Evolutionary conservation across 495 filamentous ascomycete species (phyloP).

Genomic region (Xylaria scruposa): DNA sequence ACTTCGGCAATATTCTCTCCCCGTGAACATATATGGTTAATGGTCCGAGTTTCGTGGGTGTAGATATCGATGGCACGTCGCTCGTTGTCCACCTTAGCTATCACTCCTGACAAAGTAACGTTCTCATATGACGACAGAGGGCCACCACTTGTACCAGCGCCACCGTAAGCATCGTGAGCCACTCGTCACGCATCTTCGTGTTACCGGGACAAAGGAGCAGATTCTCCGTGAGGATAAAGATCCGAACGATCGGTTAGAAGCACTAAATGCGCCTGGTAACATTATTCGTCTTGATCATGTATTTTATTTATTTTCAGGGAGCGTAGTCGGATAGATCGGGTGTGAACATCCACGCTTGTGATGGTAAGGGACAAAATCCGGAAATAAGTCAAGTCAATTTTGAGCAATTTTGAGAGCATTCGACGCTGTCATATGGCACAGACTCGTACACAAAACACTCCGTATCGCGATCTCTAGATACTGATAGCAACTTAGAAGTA

Average conservation of each 20-base stretch:
- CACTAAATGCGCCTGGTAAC: conserved; percentile 10
- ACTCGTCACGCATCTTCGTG: conserved; percentile 28
- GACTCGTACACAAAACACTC: too few relatives aligned
- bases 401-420: background rate
- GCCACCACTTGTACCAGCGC: conserved; percentile 31
- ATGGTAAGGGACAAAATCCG: conserved; percentile 18
- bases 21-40: background rate
- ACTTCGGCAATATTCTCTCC: too few relatives aligned
- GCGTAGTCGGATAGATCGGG: conserved; percentile 31
- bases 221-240: conserved; percentile 1
- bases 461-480: too few relatives aligned
- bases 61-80: background rate
- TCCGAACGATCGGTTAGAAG: background rate
- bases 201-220: conserved; percentile 29
- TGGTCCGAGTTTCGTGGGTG: background rate
- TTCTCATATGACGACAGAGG: background rate
- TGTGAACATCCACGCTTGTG: conserved; percentile 16
- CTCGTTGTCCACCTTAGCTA: background rate
- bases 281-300: conserved; percentile 38
- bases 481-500: too few relatives aligned
- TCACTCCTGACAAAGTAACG: background rate
- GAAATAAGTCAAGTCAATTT: background rate
- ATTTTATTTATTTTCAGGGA: conserved; percentile 31
- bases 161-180: conserved; percentile 27
- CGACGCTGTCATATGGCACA: background rate